Evolutionary conservation across 495 filamentous ascomycete genomes (phyloP), one percentile per base, ranked within the genome.

Genomic region (Pseudomonodictys pantanalensis): DNA sequence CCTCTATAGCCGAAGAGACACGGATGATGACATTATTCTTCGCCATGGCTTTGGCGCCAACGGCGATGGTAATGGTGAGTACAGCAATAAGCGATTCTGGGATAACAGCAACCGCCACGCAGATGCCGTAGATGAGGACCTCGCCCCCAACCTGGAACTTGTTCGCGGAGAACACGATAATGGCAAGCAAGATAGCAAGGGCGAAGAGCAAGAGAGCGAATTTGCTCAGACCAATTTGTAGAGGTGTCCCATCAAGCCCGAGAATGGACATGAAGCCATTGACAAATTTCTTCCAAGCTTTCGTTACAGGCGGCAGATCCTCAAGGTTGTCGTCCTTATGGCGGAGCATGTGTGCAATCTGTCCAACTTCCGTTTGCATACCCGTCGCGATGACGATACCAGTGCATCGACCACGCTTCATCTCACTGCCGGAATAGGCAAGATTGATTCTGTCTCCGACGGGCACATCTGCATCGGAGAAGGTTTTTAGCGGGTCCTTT

Each of bases 61-160:
- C 80, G 5, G 86, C 85, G 78, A 89, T 86, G 18, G 86, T 89
- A 60, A 90, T 88, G 1, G 86, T 90, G 60, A 91, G 72, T 41
- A 89, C 86, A 22, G 86, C 87, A 45, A 89, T 87, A 49, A 91
- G 76, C 58, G 84, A 88, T 62, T 87, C 87, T 1, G 87, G 87
- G 58, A 91, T 87, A 71, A 89, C 86, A 12, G 86, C 85, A 7
- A 89, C 85, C 17, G 84, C 86, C 9, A 83, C 81, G 57, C 76
- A 79, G 46, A 83, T 82, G 54, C 79, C 79, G 70, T 89, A 88
- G 60, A 89, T 83, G 52, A 89, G 81, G 29, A 86, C 81, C 48
- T 86, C 82, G 24, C 78, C 79, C 35, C 80, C 77, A 52, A 81
- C 75, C 24, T 81, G 73, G 75, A 80, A 88, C 29, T 80, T 71